Evolutionary conservation across 257 asterid species (phyloP).

Genomic region (Solanum sejunctum): DNA sequence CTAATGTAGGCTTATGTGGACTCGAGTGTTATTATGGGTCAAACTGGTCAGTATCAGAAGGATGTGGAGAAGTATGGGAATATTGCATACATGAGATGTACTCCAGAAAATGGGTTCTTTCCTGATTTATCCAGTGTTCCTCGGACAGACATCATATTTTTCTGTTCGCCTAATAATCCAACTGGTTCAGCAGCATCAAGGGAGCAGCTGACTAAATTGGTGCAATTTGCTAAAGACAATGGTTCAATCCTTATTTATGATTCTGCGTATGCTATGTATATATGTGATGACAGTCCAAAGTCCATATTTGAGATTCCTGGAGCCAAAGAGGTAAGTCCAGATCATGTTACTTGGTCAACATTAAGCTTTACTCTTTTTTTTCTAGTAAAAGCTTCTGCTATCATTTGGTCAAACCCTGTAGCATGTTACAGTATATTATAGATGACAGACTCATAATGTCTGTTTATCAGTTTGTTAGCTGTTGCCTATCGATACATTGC

Average conservation of each 20-base stretch:
- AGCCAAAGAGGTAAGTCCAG: constrained; percentile 62
- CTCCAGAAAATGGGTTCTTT: constrained; percentile 86
- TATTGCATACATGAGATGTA: constrained; percentile 92
- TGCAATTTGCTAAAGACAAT: constrained; percentile 75
- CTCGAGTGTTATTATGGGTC: constrained; percentile 93
- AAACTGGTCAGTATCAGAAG: constrained; percentile 78
- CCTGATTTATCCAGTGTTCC: constrained; percentile 67
- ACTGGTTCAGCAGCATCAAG: constrained; percentile 91
- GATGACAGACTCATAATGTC: neutral
- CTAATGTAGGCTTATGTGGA: constrained; percentile 78
- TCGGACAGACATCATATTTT: constrained; percentile 74
- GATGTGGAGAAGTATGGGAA: constrained; percentile 78
- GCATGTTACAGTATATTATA: neutral
- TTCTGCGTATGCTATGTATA: constrained; percentile 98
- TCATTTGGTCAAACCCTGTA: neutral
- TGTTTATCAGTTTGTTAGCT: neutral
- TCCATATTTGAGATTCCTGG: constrained; percentile 96
- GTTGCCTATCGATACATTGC: neutral
- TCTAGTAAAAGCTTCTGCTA: neutral
- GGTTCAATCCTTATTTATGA: constrained; percentile 90
- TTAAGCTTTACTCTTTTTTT: neutral
- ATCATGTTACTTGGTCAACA: neutral
- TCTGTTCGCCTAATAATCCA: constrained; percentile 98
- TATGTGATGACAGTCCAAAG: constrained; percentile 78
- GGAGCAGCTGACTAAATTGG: constrained; percentile 81